phyloP scores from a whole-genome alignment of 768 basidiomycete genomes.

The Mycena rebaudengoi region DNA sequence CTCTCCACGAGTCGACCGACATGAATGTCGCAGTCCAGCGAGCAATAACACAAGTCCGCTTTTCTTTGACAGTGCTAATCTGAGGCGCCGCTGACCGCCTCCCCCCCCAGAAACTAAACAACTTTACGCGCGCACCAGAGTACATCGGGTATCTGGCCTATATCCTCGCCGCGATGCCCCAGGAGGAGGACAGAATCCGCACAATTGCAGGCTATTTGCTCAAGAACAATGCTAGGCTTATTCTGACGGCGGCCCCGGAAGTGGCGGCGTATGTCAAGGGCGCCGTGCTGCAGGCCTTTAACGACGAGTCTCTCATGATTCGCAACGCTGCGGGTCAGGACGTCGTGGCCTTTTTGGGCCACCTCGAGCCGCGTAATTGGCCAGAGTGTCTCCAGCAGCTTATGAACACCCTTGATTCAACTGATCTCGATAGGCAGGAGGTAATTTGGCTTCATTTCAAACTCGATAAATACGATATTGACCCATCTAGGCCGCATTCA shows the following conservation, averaged over 20 bases:
- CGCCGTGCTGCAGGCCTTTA: constrained; percentile 83
- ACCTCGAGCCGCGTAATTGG: constrained; percentile 92
- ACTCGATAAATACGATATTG: constrained; percentile 4
- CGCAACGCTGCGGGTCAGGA: constrained; percentile 94
- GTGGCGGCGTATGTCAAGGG: constrained; percentile 79
- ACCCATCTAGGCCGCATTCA: constrained; percentile 79
- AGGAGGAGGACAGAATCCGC: constrained; percentile 92
- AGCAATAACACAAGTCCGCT: constrained; percentile 85
- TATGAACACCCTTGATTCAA: constrained; percentile 79
- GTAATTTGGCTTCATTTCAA: constrained; percentile 54
- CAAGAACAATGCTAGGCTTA: constrained; percentile 92
- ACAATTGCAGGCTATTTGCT: constrained; percentile 96
- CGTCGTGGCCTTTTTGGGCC: constrained; percentile 88
- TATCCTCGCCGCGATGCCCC: constrained; percentile 82
- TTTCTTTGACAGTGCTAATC: constrained; percentile 32
- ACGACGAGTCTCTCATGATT: constrained; percentile 84
- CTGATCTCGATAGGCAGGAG: constrained; percentile 84
- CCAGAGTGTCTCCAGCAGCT: constrained; percentile 92
- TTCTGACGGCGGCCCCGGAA: constrained; percentile 70
- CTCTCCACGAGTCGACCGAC: constrained; percentile 91
- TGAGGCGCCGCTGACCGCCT: constrained; percentile 15
- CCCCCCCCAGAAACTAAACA: constrained; percentile 78
- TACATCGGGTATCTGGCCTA: constrained; percentile 97
- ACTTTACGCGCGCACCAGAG: constrained; percentile 87
- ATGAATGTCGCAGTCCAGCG: constrained; percentile 78